Conservation (phyloP, 345 rosid genomes). For the Angophora floribunda region DNA sequence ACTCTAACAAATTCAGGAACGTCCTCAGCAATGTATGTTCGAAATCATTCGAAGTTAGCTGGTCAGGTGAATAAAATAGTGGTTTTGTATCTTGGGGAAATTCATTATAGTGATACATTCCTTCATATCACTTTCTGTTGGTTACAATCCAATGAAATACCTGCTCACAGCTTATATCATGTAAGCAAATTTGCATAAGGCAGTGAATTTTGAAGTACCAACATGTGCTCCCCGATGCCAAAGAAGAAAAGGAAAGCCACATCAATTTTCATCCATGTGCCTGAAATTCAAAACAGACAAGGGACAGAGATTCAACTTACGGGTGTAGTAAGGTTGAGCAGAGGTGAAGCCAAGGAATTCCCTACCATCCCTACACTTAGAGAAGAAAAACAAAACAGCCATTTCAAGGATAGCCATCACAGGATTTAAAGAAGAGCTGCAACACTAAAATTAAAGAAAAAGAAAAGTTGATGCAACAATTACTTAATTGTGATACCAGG, state of each 20-base stretch:
- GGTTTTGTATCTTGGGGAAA: background rate
- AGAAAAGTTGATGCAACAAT: background rate
- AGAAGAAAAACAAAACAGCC: background rate
- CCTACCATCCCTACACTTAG: conserved; percentile 48
- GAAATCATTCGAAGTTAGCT: background rate
- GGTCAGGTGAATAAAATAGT: background rate
- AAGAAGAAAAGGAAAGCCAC: background rate
- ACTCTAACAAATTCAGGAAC: background rate
- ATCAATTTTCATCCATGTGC: background rate
- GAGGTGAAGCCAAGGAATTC: conserved; percentile 43
- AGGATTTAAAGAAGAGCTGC: background rate
- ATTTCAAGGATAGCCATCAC: background rate
- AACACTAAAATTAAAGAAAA: background rate
- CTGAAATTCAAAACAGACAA: background rate
- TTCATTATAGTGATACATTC: background rate
- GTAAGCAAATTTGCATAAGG: conserved; percentile 18
- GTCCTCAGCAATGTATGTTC: background rate
- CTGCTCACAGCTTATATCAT: background rate
- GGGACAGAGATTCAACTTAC: background rate
- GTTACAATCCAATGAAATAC: background rate
- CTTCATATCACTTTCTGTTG: background rate
- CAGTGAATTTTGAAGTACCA: background rate
- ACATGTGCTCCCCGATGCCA: background rate
- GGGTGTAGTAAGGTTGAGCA: conserved; percentile 18
- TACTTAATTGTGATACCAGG: background rate